These are phyloP conservation scores for Diddensiella santjacobensis DNA, from an alignment of 805 yeast genomes.

Conservation along the genomic window DNA sequence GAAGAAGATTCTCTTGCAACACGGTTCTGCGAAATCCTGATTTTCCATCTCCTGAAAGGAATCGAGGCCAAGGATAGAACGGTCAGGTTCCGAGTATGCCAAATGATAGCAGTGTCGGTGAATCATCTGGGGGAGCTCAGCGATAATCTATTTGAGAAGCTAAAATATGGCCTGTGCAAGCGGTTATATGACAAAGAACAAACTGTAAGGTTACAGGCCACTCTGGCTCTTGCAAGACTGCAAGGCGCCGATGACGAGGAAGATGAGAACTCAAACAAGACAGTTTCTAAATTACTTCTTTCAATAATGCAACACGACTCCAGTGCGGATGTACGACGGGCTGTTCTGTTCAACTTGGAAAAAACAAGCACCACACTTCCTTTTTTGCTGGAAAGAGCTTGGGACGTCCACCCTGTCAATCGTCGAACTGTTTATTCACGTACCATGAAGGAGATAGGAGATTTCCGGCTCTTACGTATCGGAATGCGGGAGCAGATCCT, in stretches of 20 bases:
- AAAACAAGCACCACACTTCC: constrained; percentile 53
- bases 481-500: constrained; percentile 62
- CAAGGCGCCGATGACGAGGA: constrained; percentile 52
- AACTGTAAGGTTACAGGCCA: constrained; percentile 76
- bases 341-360: constrained; percentile 68
- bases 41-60: constrained; percentile 71
- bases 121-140: constrained; percentile 72
- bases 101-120: constrained; percentile 66
- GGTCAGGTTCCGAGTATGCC: constrained; percentile 78
- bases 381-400: constrained; percentile 69
- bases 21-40: constrained; percentile 55
- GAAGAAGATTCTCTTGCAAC: constrained; percentile 42
- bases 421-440: constrained; percentile 70
- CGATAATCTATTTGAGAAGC: constrained; percentile 59
- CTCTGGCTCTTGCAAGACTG: constrained; percentile 71
- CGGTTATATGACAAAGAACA: constrained; percentile 52
- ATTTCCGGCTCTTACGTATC: constrained; percentile 51
- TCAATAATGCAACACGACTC: constrained; percentile 67
- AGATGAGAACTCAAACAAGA: constrained; percentile 26
- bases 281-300: constrained; percentile 44
- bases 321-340: constrained; percentile 84
- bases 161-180: constrained; percentile 53
- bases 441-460: constrained; percentile 63
- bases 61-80: constrained; percentile 68
- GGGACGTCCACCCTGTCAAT: constrained; percentile 70